A percentile compares a stretch with the other conserved stretches of the same genome.
Conservation (phyloP, 2,329 filamentous ascomycete genomes). For the Ramularia endophylla region DNA sequence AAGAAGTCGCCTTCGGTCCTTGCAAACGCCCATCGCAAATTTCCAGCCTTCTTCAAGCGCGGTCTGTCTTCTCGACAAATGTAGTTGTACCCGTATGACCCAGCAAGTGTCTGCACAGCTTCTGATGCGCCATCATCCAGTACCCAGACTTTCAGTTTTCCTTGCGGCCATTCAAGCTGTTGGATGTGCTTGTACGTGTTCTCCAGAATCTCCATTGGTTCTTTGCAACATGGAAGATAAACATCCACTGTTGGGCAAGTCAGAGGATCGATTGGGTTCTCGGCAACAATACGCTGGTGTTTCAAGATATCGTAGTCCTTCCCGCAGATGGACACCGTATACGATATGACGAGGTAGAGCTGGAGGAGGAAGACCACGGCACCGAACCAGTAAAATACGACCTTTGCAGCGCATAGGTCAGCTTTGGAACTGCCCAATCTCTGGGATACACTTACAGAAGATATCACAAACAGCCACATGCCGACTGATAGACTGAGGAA, state of each 20-base stretch:
- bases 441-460: constrained; percentile 22
- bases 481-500: constrained; percentile 38
- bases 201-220: constrained; percentile 37
- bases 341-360: constrained; percentile 39
- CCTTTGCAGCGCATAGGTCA: not conserved
- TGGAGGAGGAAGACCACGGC: constrained; percentile 35
- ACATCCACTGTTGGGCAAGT: constrained; percentile 38
- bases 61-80: constrained; percentile 39
- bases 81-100: constrained; percentile 35
- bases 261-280: constrained; percentile 30
- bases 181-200: constrained; percentile 35
- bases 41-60: constrained; percentile 39
- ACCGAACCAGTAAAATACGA: constrained; percentile 34
- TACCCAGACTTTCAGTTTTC: constrained; percentile 35
- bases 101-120: constrained; percentile 29
- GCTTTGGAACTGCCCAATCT: too few species aligned
- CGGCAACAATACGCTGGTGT: constrained; percentile 30
- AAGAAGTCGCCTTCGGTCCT: constrained; percentile 38
- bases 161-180: constrained; percentile 34
- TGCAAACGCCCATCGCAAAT: constrained; percentile 38
- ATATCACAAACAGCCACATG: constrained; percentile 40
- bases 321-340: constrained; percentile 37
- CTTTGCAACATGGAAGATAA: constrained; percentile 39
- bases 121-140: constrained; percentile 36
- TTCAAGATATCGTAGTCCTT: constrained; percentile 35